These are phyloP conservation scores for Amborella trichopoda DNA, from an alignment of 164 flowering plant genomes.

Conservation along the genomic window DNA sequence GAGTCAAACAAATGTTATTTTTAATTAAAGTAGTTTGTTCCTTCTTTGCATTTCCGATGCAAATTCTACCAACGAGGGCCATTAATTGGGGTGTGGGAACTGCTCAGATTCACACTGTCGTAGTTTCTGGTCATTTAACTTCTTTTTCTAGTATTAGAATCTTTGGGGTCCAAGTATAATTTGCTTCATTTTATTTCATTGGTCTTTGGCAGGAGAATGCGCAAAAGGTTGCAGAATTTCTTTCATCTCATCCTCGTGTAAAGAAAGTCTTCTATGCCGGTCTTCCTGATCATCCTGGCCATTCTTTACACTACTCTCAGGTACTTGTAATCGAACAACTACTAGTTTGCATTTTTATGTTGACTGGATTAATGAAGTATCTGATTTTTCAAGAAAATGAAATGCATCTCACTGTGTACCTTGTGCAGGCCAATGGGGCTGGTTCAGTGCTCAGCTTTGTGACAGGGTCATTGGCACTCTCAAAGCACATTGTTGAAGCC, in stretches of 20 bases:
- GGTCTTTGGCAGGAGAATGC: slow-evolving; percentile 64
- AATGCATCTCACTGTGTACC: background rate
- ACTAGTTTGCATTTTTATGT: background rate
- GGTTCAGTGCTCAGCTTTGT: slow-evolving; percentile 93
- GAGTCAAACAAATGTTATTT: too few relatives aligned
- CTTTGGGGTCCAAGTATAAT: too few relatives aligned
- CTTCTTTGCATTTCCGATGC: too few relatives aligned
- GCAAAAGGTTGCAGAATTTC: slow-evolving; percentile 88
- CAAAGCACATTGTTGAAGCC: slow-evolving; percentile 74
- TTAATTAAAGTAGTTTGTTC: too few relatives aligned
- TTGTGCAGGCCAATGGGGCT: slow-evolving; percentile 80
- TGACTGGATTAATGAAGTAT: background rate
- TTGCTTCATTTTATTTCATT: background rate
- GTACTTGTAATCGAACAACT: slow-evolving; percentile 14
- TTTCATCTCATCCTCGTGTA: slow-evolving; percentile 70
- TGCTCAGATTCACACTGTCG: too few relatives aligned
- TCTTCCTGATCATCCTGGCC: slow-evolving; percentile 84
- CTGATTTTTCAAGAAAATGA: background rate
- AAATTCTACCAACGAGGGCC: too few relatives aligned
- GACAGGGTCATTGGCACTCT: slow-evolving; percentile 85
- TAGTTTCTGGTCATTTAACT: too few relatives aligned
- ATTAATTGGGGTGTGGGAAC: too few relatives aligned
- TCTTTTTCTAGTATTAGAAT: too few relatives aligned
- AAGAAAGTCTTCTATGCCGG: slow-evolving; percentile 89
- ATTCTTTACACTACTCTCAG: slow-evolving; percentile 84